phyloP scores from a whole-genome alignment of 2,329 filamentous ascomycete genomes.

The Acrocalymma vagum region DNA sequence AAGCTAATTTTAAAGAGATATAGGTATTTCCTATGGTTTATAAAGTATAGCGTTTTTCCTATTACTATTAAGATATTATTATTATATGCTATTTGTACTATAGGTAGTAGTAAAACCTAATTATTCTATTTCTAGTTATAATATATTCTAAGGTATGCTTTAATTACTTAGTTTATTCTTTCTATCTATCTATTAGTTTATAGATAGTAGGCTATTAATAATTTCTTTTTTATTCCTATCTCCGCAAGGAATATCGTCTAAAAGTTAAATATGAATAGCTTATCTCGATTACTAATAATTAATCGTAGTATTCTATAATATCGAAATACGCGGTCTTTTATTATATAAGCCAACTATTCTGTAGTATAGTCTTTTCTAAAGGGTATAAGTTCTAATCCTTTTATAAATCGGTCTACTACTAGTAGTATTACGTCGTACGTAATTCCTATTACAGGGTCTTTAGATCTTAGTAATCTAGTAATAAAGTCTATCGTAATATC shows the following conservation, averaged over 20 bases:
- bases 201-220: conserved; percentile 12
- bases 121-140: conserved; percentile 6
- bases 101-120: conserved; percentile 5
- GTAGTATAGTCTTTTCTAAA: too few species aligned
- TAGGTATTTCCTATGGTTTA: too few species aligned
- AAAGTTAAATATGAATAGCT: conserved; percentile 5
- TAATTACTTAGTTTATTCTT: conserved; percentile 2
- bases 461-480: conserved; percentile 5
- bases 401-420: conserved; percentile 4
- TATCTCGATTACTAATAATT: conserved; percentile 11
- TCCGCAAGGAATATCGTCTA: background rate
- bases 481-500: conserved; percentile 16
- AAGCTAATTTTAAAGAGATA: too few species aligned
- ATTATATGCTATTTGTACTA: conserved; percentile 1
- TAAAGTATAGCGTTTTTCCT: background rate
- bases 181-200: conserved; percentile 11
- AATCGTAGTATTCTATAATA: too few species aligned
- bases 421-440: conserved; percentile 4
- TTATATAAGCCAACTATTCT: too few species aligned
- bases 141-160: conserved; percentile 7
- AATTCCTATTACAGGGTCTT: conserved; percentile 1
- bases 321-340: too few species aligned
- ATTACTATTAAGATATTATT: background rate
- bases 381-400: conserved; percentile 1
- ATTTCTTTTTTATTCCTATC: conserved; percentile 3